Base-by-base conservation (phyloP, 805 yeast species). In the Huiozyma naganishii region DNA sequence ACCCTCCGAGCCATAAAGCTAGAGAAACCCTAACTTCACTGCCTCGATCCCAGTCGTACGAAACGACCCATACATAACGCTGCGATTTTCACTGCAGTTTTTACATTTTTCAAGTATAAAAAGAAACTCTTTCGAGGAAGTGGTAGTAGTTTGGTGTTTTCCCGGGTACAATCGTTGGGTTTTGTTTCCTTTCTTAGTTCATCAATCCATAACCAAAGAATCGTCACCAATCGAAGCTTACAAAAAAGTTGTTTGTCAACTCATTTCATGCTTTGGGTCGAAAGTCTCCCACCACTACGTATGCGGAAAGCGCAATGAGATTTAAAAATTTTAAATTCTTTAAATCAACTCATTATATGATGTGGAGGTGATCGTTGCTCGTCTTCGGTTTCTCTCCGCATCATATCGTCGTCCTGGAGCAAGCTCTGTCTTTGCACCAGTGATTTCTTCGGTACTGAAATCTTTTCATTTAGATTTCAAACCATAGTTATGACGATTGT, bases 401-500 rank as follows among this genome's bases (percentile, higher is more conserved):
- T 34, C 32, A 6, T 36, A 8, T 47, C 40, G 34, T 29, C 40
- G 41, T 39, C 32, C 38, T 30, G 41, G 32, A 17, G 23, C 23
- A 17, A 17, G 23, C 23, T 17, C 23, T 17, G 23, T 17, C 23
- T 17, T 17, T 17, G 9, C 40, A 10, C 12, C 30, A 38, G 41
- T 12, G 41, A 27, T 38, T 28, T 29, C 23, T 41, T 79, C 82
- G 84, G 83, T 82, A 76, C 48, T 63, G 81, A 79, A 59, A 73
- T 68, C 63, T 55, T 49, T 17, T 17, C 4, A 45, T 49, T 27
- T 54, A 69, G 58, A 64, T 68, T 71, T 79, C 70, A 77, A 72
- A 79, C 80, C 75, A 80, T 70, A 80, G 88, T 74, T 74, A 80
- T 81, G 73, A 75, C 84, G 78, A 77, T 75, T 79, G 77, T 59